These are phyloP conservation scores for Candida caryicola DNA, from an alignment of 805 yeast species.

Conservation along the genomic window DNA sequence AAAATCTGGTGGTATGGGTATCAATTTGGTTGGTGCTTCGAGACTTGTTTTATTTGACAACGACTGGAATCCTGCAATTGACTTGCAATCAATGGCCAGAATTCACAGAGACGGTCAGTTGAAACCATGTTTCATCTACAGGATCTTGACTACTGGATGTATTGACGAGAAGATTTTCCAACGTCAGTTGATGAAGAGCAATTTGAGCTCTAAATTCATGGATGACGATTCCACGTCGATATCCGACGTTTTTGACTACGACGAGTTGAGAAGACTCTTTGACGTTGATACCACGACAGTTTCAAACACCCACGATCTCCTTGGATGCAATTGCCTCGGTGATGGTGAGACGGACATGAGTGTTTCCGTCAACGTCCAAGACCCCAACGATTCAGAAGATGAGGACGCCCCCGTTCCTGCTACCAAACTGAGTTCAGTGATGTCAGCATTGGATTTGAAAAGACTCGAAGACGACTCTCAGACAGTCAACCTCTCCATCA, in stretches of 20 bases:
- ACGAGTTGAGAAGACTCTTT: constrained; percentile 74
- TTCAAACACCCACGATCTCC: constrained; percentile 76
- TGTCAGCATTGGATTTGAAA: constrained; percentile 52
- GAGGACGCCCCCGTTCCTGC: constrained; percentile 1
- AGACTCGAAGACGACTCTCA: constrained; percentile 32
- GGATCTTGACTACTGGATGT: constrained; percentile 83
- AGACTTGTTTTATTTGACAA: constrained; percentile 82
- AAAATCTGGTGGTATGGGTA: constrained; percentile 91
- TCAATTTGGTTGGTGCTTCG: constrained; percentile 88
- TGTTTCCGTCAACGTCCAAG: constrained; percentile 13
- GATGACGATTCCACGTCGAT: constrained; percentile 40
- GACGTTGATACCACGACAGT: constrained; percentile 47
- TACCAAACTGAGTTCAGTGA: constrained; percentile 34
- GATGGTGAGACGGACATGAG: constrained; percentile 37
- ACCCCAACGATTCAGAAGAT: constrained; percentile 10
- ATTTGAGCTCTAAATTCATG: constrained; percentile 70
- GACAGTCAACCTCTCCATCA: constrained; percentile 34
- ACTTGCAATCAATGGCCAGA: constrained; percentile 92
- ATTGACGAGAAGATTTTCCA: constrained; percentile 94
- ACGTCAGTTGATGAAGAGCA: constrained; percentile 81
- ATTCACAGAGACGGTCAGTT: constrained; percentile 92
- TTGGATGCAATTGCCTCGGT: constrained; percentile 63
- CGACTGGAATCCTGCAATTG: constrained; percentile 96
- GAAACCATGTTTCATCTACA: constrained; percentile 72
- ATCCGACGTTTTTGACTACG: constrained; percentile 64